Evolutionary conservation across 75 land plant species (phyloP).

Genomic region (Pinus taeda): DNA sequence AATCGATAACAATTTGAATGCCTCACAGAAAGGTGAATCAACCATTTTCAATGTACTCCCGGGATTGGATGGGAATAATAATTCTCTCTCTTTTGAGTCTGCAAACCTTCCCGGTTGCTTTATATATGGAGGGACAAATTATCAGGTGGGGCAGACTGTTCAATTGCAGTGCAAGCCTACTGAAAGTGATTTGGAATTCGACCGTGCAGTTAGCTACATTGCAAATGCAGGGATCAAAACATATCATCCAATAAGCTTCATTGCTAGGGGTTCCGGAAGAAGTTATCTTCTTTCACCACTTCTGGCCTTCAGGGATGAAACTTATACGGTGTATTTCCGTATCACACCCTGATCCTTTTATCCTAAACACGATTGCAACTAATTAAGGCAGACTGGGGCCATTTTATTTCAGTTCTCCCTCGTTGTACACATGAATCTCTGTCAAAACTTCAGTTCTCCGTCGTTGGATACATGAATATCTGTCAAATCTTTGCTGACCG

Average conservation of each 20-base stretch:
- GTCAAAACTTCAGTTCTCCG: too few species aligned
- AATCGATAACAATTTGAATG: slow-evolving; percentile 17
- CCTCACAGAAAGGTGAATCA: neutral
- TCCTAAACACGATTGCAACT: too few species aligned
- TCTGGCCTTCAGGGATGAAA: slow-evolving; percentile 64
- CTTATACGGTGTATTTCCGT: slow-evolving; percentile 72
- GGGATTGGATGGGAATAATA: slow-evolving; percentile 41
- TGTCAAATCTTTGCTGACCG: too few species aligned
- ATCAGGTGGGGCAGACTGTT: too few species aligned
- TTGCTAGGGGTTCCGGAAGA: slow-evolving; percentile 51
- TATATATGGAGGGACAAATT: slow-evolving; percentile 11
- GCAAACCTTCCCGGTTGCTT: slow-evolving; percentile 29
- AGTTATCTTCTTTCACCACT: slow-evolving; percentile 67
- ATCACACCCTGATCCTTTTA: neutral
- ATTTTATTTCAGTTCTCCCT: too few species aligned
- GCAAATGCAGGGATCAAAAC: slow-evolving; percentile 38
- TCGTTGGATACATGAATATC: too few species aligned
- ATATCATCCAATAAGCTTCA: slow-evolving; percentile 81
- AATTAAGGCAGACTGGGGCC: too few species aligned
- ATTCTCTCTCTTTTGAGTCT: slow-evolving; percentile 61
- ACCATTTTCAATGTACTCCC: slow-evolving; percentile 35
- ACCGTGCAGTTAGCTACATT: slow-evolving; percentile 16
- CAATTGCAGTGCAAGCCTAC: too few species aligned
- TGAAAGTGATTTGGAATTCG: too few species aligned
- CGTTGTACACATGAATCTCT: too few species aligned